Percentiles rank a stretch among this genome's conserved stretches.
Evolutionary conservation across 2,329 filamentous ascomycete genomes (phyloP).

Genomic region (Aspergillus hiratsukae): DNA sequence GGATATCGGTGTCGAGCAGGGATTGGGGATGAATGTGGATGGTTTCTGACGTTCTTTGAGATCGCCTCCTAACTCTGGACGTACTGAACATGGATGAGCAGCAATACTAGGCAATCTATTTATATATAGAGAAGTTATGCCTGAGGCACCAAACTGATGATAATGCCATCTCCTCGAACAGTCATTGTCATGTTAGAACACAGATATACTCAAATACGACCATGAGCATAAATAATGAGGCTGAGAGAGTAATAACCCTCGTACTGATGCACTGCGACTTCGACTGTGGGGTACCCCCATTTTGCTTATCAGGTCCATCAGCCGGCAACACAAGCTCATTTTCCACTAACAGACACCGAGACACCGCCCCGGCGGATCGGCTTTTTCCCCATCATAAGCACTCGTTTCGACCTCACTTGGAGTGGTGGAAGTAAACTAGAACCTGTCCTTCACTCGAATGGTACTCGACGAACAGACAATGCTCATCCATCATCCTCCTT

Average conservation of each 20-base stretch:
- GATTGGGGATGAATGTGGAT: conserved; percentile 32
- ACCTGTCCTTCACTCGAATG: neutral
- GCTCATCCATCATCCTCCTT: conserved; percentile 21
- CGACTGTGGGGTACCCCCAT: neutral
- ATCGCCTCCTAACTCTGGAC: neutral
- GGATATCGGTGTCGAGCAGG: conserved; percentile 29
- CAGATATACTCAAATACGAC: no score
- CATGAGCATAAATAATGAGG: neutral
- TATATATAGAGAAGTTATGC: neutral
- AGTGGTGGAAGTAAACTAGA: neutral
- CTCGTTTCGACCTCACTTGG: neutral
- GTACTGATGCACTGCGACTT: neutral
- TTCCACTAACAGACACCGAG: neutral
- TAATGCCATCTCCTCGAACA: neutral
- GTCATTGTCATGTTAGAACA: neutral
- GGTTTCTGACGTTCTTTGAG: conserved; percentile 28
- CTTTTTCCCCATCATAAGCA: neutral
- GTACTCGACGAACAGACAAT: conserved; percentile 12
- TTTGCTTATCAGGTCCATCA: neutral
- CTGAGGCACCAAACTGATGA: neutral
- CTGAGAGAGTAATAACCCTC: neutral
- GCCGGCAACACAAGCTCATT: neutral
- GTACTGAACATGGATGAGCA: neutral
- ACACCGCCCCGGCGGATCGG: neutral
- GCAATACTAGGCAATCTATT: neutral